A percentile compares a stretch with the other conserved stretches of the same genome.
phyloP scores from a whole-genome alignment of 192 early-diverging fungal species.

The Backusella westeae region DNA sequence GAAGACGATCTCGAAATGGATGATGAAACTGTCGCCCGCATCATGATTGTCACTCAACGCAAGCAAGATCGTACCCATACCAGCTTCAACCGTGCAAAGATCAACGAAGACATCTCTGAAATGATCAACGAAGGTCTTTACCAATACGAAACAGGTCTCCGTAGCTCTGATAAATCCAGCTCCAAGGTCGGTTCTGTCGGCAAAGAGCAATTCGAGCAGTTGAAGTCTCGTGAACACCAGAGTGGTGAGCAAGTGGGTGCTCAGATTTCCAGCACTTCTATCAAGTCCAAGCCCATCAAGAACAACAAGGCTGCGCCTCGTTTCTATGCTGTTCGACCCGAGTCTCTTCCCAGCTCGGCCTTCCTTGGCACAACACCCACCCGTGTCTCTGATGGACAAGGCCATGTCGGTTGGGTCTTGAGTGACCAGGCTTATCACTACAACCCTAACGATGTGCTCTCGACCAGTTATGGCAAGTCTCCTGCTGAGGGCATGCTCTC shows the following conservation, averaged over 20 bases:
- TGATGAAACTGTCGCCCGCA: constrained; percentile 82
- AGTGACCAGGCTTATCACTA: constrained; percentile 67
- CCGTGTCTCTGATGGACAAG: constrained; percentile 52
- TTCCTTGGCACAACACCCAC: constrained; percentile 22
- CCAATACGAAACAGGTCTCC: constrained; percentile 75
- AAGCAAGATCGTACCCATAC: constrained; percentile 67
- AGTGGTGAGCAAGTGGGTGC: constrained; percentile 12
- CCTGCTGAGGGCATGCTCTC: constrained; percentile 34
- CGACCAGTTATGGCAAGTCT: constrained; percentile 44
- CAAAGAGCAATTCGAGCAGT: constrained; percentile 56
- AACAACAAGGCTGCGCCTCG: constrained; percentile 45
- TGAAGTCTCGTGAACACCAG: constrained; percentile 39
- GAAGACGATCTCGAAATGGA: constrained; percentile 86
- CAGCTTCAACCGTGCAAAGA: constrained; percentile 74
- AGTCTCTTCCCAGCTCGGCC: constrained; percentile 26
- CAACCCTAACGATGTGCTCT: constrained; percentile 46
- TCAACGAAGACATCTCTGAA: constrained; percentile 81
- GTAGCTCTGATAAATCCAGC: constrained; percentile 35
- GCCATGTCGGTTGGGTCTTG: constrained; percentile 73
- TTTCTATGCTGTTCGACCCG: constrained; percentile 51
- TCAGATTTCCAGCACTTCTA: constrained; percentile 11
- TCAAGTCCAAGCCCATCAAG: constrained; percentile 18
- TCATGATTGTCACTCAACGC: constrained; percentile 91
- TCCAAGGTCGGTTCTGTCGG: constrained; percentile 63
- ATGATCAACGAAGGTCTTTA: constrained; percentile 97